phyloP scores from a whole-genome alignment of 441 rosid species.

The Erodium texanum region DNA sequence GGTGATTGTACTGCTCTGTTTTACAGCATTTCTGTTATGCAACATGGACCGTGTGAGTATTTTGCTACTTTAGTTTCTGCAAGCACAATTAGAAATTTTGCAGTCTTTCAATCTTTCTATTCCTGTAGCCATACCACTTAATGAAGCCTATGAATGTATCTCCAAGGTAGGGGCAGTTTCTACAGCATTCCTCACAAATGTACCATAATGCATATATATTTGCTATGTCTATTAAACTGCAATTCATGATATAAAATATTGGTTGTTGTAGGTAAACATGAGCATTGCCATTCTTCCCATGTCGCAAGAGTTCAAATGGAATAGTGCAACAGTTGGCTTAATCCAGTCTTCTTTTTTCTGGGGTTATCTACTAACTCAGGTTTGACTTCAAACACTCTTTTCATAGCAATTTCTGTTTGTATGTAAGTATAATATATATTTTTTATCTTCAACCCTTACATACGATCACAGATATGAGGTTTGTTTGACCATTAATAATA shows the following conservation, averaged over 20 bases:
- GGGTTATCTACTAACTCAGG: slow-evolving; percentile 98
- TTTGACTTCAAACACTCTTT: slow-evolving; percentile 16
- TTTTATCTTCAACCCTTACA: not conserved
- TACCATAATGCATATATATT: not conserved
- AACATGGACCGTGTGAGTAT: slow-evolving; percentile 93
- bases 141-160: too few relatives aligned
- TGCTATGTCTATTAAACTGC: slow-evolving; percentile 4
- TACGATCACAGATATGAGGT: not conserved
- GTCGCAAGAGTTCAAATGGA: slow-evolving; percentile 92
- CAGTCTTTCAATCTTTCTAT: not conserved
- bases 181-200: slow-evolving; percentile 1
- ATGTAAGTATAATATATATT: not conserved
- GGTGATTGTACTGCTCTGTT: slow-evolving; percentile 84
- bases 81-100: not conserved
- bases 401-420: not conserved
- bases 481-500: not conserved
- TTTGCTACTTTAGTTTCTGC: slow-evolving; percentile 8
- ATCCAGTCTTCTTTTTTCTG: slow-evolving; percentile 99
- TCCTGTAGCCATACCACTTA: not conserved
- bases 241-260: not conserved
- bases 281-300: slow-evolving; percentile 98
- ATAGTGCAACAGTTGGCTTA: slow-evolving; percentile 92
- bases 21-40: slow-evolving; percentile 74
- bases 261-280: slow-evolving; percentile 75
- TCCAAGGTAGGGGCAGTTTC: too few relatives aligned